These are phyloP conservation scores for Desmodesmus armatus DNA, from an alignment of 139 green algal species.

Conservation along the genomic window DNA sequence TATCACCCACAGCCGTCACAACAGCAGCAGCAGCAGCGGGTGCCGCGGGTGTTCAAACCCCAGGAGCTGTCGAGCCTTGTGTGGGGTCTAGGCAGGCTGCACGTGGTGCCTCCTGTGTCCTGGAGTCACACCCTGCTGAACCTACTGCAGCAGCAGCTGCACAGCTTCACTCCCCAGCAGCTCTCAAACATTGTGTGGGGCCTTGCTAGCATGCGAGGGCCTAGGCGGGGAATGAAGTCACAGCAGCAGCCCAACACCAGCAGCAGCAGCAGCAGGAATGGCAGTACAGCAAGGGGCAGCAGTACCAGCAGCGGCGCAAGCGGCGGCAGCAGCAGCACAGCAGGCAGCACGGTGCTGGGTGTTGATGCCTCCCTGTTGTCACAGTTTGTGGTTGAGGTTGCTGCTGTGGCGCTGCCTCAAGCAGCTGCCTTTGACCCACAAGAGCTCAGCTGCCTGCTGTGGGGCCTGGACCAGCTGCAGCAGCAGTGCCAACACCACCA, in stretches of 20 bases:
- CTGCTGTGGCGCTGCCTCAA: not conserved
- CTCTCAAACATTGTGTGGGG: constrained; percentile 39
- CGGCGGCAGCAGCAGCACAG: not conserved
- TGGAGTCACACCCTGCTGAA: constrained; percentile 32
- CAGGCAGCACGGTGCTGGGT: not conserved
- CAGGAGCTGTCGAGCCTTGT: constrained; percentile 40
- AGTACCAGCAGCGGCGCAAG: not conserved
- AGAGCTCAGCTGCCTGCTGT: constrained; percentile 32
- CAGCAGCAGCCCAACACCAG: not conserved
- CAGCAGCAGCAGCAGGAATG: constrained; percentile 1
- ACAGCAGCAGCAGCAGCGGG: constrained; percentile 32
- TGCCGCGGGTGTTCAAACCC: not conserved
- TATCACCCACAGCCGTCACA: not conserved
- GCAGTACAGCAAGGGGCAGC: not conserved
- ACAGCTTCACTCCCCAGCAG: constrained; percentile 34
- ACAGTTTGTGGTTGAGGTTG: not conserved
- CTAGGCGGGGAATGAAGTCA: too few relatives aligned
- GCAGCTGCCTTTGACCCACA: not conserved
- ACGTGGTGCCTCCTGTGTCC: not conserved
- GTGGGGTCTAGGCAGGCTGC: constrained; percentile 36
- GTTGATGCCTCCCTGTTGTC: not conserved
- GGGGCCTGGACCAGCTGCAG: constrained; percentile 24
- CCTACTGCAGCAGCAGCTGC: not conserved
- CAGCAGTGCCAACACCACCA: too few relatives aligned
- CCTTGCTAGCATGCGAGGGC: not conserved